phyloP scores from a whole-genome alignment of 768 basidiomycete genomes.

The Pisolithus sp. region DNA sequence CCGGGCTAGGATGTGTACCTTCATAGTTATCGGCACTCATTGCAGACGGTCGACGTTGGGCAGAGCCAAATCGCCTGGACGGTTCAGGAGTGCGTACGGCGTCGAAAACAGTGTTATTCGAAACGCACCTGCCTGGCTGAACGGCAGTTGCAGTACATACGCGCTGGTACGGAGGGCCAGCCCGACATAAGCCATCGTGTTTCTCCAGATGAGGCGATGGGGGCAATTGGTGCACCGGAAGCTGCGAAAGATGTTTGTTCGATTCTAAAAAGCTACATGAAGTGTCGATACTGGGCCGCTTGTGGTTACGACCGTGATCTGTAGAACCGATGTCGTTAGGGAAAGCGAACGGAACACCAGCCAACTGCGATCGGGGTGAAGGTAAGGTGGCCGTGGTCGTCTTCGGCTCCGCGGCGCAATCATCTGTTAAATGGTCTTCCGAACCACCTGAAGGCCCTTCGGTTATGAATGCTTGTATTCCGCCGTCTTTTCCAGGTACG shows the following conservation, averaged over 20 bases:
- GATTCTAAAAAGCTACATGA: conserved; percentile 7
- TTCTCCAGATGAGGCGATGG: conserved; percentile 13
- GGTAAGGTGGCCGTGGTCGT: conserved; percentile 30
- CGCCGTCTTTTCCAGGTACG: conserved; percentile 15
- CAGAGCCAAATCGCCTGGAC: conserved; percentile 20
- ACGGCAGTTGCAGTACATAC: conserved; percentile 8
- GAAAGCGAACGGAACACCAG: conserved; percentile 17
- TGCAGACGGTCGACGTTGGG: conserved; percentile 13
- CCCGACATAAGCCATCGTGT: conserved; percentile 7
- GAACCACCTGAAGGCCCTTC: conserved; percentile 17
- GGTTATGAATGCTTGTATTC: conserved; percentile 21
- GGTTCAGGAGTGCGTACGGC: conserved; percentile 23
- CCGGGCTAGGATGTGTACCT: conserved; percentile 17
- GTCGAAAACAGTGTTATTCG: conserved; percentile 36
- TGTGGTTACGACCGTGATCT: conserved; percentile 18
- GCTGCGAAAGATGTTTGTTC: conserved; percentile 7
- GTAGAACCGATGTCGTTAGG: conserved; percentile 17
- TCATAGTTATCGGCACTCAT: conserved; percentile 18
- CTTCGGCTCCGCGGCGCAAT: conserved; percentile 32
- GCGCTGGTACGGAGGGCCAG: conserved; percentile 12
- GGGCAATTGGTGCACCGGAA: conserved; percentile 15
- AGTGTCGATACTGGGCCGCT: conserved; percentile 10
- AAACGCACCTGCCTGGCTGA: conserved; percentile 28
- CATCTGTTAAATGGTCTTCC: conserved; percentile 27
- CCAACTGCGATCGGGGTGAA: conserved; percentile 21